phyloP scores from a whole-genome alignment of 2,329 filamentous ascomycete species.

The Davidsoniella virescens region DNA sequence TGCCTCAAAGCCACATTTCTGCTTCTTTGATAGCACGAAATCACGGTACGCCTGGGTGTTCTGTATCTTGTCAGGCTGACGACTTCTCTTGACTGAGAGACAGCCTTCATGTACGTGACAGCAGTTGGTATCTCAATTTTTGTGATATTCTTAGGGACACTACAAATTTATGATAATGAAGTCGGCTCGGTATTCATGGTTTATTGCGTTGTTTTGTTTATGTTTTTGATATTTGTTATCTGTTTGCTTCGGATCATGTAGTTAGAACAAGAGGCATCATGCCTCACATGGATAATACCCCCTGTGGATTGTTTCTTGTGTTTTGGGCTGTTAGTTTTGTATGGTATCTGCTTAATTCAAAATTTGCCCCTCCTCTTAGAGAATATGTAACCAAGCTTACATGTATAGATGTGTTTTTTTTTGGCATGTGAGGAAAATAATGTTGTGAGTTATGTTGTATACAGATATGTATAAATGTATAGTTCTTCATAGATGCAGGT shows the following conservation, averaged over 20 bases:
- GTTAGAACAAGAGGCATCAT: constrained; percentile 7
- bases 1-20: no score
- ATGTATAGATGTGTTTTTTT: neutral
- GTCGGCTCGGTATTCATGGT: constrained; percentile 7
- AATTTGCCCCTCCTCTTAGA: neutral
- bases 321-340: neutral
- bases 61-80: no score
- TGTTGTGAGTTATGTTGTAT: no score
- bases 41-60: no score
- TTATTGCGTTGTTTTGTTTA: constrained; percentile 1
- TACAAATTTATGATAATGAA: constrained; percentile 12
- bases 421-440: neutral
- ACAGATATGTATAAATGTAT: no score
- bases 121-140: constrained; percentile 1
- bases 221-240: constrained; percentile 1
- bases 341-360: neutral
- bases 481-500: no score
- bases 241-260: constrained; percentile 8
- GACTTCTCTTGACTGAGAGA: neutral
- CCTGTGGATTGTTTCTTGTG: neutral
- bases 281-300: constrained; percentile 4
- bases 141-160: constrained; percentile 7
- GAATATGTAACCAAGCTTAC: neutral
- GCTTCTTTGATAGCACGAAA: no score
- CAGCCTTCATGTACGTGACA: neutral